Conservation (phyloP, 2,329 filamentous ascomycete genomes). For the Myriosclerotinia duriaeana region DNA sequence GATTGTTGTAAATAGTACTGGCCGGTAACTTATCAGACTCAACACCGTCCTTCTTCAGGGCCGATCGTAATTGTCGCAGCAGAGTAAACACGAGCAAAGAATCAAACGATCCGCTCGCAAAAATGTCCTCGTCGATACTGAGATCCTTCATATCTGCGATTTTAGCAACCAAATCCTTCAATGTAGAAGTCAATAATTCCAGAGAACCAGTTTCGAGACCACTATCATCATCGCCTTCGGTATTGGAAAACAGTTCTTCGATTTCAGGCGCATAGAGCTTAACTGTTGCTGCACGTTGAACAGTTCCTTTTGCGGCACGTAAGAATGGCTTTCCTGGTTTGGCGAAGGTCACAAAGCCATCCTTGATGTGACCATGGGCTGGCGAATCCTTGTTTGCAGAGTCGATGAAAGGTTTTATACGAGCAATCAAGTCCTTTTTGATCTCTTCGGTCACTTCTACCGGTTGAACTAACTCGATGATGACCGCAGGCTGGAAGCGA, state of each 20-base stretch:
- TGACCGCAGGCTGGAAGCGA: constrained; percentile 26
- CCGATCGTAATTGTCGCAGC: constrained; percentile 21
- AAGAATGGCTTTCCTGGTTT: constrained; percentile 24
- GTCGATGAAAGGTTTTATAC: constrained; percentile 18
- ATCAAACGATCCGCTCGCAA: constrained; percentile 22
- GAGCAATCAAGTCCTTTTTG: constrained; percentile 32
- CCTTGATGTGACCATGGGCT: constrained; percentile 15
- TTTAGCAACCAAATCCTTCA: constrained; percentile 9
- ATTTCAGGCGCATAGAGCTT: constrained; percentile 25
- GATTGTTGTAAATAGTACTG: constrained; percentile 22
- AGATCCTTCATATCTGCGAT: constrained; percentile 13
- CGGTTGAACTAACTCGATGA: constrained; percentile 3
- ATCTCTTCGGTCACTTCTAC: not conserved
- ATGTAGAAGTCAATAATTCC: constrained; percentile 1
- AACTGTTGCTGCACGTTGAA: constrained; percentile 22
- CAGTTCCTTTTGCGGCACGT: constrained; percentile 25
- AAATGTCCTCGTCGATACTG: constrained; percentile 10
- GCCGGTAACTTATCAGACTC: constrained; percentile 15
- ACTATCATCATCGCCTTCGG: not conserved
- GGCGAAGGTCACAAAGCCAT: constrained; percentile 17
- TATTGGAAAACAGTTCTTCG: constrained; percentile 22
- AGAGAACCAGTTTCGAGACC: constrained; percentile 5
- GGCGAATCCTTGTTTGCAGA: constrained; percentile 22
- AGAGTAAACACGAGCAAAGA: constrained; percentile 22
- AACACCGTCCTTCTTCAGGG: constrained; percentile 9